phyloP scores from a whole-genome alignment of 2,329 filamentous ascomycete species.

The Nannizziopsis barbatae region DNA sequence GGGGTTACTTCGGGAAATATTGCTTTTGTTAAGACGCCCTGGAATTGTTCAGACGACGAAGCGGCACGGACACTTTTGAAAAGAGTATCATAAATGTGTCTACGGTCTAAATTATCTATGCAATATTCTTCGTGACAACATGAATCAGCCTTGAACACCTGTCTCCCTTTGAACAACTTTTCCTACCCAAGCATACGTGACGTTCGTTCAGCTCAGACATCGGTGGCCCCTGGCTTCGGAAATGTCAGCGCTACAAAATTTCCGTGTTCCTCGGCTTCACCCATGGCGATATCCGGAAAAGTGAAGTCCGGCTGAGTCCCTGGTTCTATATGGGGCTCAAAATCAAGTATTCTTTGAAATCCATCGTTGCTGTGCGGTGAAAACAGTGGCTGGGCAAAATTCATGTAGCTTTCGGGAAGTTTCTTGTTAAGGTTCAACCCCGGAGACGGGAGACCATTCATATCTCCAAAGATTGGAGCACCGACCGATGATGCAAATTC shows the following conservation, averaged over 20 bases:
- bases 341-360: slow-evolving; percentile 8
- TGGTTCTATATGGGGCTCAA: slow-evolving; percentile 4
- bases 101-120: too few species aligned
- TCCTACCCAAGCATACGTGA: too few species aligned
- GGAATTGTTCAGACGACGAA: too few species aligned
- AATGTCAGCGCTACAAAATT: background rate
- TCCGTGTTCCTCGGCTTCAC: background rate
- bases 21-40: too few species aligned
- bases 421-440: background rate
- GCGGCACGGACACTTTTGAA: too few species aligned
- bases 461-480: background rate
- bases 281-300: background rate
- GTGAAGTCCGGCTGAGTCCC: slow-evolving; percentile 2
- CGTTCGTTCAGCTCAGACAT: too few species aligned
- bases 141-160: too few species aligned
- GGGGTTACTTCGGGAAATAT: too few species aligned
- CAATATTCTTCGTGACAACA: too few species aligned
- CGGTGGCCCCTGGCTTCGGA: too few species aligned
- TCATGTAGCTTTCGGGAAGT: slow-evolving; percentile 1
- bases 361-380: slow-evolving; percentile 6
- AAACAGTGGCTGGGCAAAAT: slow-evolving; percentile 8
- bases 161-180: too few species aligned
- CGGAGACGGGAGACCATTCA: background rate
- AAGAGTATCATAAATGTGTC: too few species aligned
- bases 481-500: slow-evolving; percentile 1